These are phyloP conservation scores for Phytopythium mirpurense DNA, from an alignment of 352 stramenopile species.

Conservation along the genomic window DNA sequence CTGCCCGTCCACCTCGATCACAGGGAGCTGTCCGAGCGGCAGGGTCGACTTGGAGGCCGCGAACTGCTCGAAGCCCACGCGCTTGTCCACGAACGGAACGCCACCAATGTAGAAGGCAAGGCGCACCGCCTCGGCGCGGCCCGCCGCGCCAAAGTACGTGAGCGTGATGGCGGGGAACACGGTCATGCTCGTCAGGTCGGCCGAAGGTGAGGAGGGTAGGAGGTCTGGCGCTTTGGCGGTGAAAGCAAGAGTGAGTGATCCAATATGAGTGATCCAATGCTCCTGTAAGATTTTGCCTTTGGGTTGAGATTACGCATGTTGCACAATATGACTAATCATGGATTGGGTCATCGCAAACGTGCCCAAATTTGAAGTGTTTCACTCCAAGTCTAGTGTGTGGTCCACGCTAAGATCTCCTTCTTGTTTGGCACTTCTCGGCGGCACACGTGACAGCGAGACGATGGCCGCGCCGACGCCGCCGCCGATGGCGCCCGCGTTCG, in stretches of 20 bases:
- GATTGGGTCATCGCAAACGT: too few relatives aligned
- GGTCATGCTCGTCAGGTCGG: constrained; percentile 13
- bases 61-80: constrained; percentile 31
- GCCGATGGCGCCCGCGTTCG: constrained; percentile 36
- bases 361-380: background rate
- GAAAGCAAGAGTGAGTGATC: background rate
- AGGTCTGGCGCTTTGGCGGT: background rate
- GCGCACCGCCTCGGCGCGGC: constrained; percentile 38
- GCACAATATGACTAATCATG: too few relatives aligned
- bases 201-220: constrained; percentile 1
- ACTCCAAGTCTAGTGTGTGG: too few relatives aligned
- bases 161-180: constrained; percentile 41
- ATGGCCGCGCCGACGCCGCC: constrained; percentile 18
- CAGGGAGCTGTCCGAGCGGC: constrained; percentile 42
- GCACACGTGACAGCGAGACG: background rate
- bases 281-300: background rate
- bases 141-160: constrained; percentile 42
- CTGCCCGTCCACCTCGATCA: constrained; percentile 49
- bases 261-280: too few relatives aligned
- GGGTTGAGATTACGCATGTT: background rate
- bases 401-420: background rate
- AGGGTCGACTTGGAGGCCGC: constrained; percentile 26
- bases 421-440: background rate
- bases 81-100: constrained; percentile 54
- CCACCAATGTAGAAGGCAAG: constrained; percentile 47